Evolutionary conservation across 257 asterid species (phyloP).

Genomic region (Solanum bulbocastanum): DNA sequence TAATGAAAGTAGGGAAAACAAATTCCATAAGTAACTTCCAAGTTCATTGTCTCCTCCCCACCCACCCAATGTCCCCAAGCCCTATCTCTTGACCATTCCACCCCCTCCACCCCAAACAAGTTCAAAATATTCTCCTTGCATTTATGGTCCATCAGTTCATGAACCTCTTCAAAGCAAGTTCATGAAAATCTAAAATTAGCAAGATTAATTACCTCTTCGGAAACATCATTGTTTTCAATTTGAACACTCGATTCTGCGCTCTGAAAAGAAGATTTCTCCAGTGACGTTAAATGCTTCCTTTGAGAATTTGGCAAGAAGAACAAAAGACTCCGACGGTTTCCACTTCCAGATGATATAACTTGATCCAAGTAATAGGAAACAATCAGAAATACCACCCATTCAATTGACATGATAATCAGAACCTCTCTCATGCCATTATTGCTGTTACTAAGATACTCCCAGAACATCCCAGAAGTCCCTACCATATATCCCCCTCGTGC

Average conservation of each 20-base stretch:
- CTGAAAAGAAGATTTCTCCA: neutral
- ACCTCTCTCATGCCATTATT: constrained; percentile 27
- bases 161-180: neutral
- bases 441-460: constrained; percentile 18
- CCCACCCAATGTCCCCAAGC: neutral
- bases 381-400: constrained; percentile 24
- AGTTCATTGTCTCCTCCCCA: neutral
- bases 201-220: constrained; percentile 19
- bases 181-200: neutral
- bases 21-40: neutral
- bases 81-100: neutral
- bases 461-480: constrained; percentile 28
- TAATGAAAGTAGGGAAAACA: neutral
- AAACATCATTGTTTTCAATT: constrained; percentile 22
- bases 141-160: neutral
- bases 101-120: neutral
- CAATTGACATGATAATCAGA: constrained; percentile 21
- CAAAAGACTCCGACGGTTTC: neutral
- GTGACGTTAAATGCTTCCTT: neutral
- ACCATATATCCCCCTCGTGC: neutral
- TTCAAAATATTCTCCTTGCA: neutral
- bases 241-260: constrained; percentile 7
- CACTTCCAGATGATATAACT: constrained; percentile 6
- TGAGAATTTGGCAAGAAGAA: constrained; percentile 9
- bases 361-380: constrained; percentile 11